A percentile compares a stretch with the other conserved stretches of the same genome.
Conservation (phyloP, 225 moss, liverwort and hornwort genomes). For the Anthoceros angustus region DNA sequence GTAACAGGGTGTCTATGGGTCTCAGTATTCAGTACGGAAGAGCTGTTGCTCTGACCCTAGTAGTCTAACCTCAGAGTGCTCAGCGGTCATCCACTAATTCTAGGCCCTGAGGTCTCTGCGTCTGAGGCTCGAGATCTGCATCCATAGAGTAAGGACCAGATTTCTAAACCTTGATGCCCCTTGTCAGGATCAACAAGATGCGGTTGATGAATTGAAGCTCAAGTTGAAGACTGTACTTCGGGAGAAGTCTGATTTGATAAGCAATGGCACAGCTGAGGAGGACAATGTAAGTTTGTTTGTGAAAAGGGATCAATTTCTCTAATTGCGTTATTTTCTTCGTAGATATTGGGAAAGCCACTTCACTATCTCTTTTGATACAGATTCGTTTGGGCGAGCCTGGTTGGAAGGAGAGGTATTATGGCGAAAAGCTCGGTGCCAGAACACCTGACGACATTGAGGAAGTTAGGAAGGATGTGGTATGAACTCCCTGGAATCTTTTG, state of each 20-base stretch:
- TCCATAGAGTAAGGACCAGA: neutral
- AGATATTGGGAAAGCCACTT: neutral
- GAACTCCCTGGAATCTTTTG: constrained; percentile 8
- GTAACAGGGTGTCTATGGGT: too few species aligned
- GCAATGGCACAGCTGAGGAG: constrained; percentile 69
- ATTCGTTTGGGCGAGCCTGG: constrained; percentile 85
- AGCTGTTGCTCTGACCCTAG: too few species aligned
- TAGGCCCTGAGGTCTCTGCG: too few species aligned
- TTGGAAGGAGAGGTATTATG: constrained; percentile 89
- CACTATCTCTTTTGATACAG: constrained; percentile 5
- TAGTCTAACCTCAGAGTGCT: too few species aligned
- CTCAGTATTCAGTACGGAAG: too few species aligned
- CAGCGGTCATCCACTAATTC: too few species aligned
- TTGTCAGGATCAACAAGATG: constrained; percentile 52
- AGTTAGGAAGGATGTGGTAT: constrained; percentile 81
- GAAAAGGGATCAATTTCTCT: too few species aligned
- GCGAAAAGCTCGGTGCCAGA: constrained; percentile 58
- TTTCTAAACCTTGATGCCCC: neutral
- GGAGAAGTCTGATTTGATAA: constrained; percentile 83
- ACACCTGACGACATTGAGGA: constrained; percentile 57
- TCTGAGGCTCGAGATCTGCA: constrained; percentile 7
- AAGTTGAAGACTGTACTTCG: constrained; percentile 75
- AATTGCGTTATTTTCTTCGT: too few species aligned
- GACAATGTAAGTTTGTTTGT: constrained; percentile 31
- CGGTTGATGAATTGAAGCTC: constrained; percentile 72